Conservation (phyloP, 2,329 filamentous ascomycete genomes). For the Fusarium paranaense region DNA sequence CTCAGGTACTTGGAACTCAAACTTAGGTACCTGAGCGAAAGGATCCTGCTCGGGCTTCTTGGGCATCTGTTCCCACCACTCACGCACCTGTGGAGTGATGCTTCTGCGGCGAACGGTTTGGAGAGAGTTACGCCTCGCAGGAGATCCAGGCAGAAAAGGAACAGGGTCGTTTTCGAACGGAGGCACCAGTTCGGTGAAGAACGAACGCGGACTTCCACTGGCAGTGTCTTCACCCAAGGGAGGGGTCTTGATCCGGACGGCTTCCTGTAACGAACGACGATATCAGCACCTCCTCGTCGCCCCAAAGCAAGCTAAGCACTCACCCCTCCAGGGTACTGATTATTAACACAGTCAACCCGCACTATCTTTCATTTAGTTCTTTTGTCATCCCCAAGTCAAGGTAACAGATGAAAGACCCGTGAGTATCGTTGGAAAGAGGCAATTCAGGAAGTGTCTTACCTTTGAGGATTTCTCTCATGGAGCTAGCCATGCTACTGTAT, state of each 20-base stretch:
- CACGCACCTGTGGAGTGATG: conserved; percentile 41
- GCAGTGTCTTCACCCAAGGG: conserved; percentile 55
- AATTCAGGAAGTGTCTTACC: conserved; percentile 50
- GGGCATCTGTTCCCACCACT: conserved; percentile 53
- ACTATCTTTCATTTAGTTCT: conserved; percentile 24
- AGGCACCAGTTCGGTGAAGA: conserved; percentile 57
- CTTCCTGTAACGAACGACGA: conserved; percentile 53
- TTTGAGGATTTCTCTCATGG: conserved; percentile 54
- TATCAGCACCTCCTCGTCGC: conserved; percentile 8
- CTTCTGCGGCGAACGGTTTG: conserved; percentile 38
- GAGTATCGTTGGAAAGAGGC: conserved; percentile 34
- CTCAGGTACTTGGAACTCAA: conserved; percentile 63
- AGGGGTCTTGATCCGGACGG: conserved; percentile 60
- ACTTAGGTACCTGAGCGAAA: conserved; percentile 40
- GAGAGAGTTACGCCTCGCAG: conserved; percentile 20
- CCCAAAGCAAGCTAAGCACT: conserved; percentile 4
- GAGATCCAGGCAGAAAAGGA: background rate
- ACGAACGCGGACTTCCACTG: conserved; percentile 53
- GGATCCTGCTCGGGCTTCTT: conserved; percentile 35
- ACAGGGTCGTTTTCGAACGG: conserved; percentile 31
- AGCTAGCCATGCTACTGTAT: conserved; percentile 55
- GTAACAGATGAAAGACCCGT: conserved; percentile 15
- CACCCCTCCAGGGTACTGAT: conserved; percentile 52
- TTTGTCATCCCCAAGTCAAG: background rate
- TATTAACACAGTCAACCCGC: conserved; percentile 11